Conservation (phyloP, 2,329 filamentous ascomycete genomes). For the Sclerotinia borealis region DNA sequence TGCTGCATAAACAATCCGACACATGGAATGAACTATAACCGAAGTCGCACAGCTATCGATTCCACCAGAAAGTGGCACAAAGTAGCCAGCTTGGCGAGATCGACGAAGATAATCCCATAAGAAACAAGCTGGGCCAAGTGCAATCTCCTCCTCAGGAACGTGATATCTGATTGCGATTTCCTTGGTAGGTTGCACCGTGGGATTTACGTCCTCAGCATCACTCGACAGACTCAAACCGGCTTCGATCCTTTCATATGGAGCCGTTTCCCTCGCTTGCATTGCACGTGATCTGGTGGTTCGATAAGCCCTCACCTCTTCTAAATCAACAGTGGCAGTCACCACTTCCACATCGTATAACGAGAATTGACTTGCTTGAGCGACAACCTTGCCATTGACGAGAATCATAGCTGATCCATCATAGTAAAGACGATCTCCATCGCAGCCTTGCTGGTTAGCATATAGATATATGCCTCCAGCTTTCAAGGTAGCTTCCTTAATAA, state of each 20-base stretch:
- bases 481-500: slow-evolving; percentile 61
- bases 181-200: slow-evolving; percentile 32
- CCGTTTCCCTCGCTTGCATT: slow-evolving; percentile 21
- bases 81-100: slow-evolving; percentile 10
- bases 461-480: slow-evolving; percentile 55
- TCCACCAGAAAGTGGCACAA: slow-evolving; percentile 12
- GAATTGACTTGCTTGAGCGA: slow-evolving; percentile 49
- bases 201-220: slow-evolving; percentile 38
- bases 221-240: slow-evolving; percentile 40
- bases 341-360: slow-evolving; percentile 55
- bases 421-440: slow-evolving; percentile 52
- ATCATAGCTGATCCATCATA: slow-evolving; percentile 55
- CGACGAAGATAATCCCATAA: slow-evolving; percentile 11
- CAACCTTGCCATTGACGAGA: slow-evolving; percentile 51
- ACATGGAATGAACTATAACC: slow-evolving; percentile 26
- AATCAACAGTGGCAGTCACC: slow-evolving; percentile 57
- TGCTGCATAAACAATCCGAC: slow-evolving; percentile 48
- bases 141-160: slow-evolving; percentile 12
- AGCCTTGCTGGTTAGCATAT: slow-evolving; percentile 57
- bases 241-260: slow-evolving; percentile 37
- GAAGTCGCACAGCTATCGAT: slow-evolving; percentile 11
- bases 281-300: slow-evolving; percentile 35
- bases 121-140: slow-evolving; percentile 7
- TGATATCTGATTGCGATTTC: slow-evolving; percentile 7
- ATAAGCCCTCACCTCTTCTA: slow-evolving; percentile 64